phyloP scores from a whole-genome alignment of 768 basidiomycete species.

The Candolleomyces eurysporus region DNA sequence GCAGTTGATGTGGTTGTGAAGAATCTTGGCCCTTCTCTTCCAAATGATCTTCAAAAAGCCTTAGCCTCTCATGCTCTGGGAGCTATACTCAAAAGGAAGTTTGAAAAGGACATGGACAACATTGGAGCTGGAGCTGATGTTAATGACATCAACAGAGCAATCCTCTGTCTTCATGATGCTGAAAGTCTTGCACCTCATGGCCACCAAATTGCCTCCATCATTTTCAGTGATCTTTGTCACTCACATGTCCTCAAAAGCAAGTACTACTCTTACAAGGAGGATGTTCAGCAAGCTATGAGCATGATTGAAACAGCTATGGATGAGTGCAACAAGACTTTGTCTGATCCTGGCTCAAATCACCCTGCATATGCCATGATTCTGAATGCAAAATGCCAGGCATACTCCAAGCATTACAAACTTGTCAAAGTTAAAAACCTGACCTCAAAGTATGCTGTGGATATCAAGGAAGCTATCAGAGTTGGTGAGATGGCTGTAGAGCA shows the following conservation, averaged over 20 bases:
- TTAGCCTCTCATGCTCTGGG: neutral
- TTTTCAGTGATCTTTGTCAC: neutral
- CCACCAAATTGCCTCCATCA: neutral
- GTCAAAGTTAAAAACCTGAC: neutral
- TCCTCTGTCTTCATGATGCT: neutral
- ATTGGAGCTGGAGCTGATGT: neutral
- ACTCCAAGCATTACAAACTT: constrained; percentile 3
- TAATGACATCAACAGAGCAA: neutral
- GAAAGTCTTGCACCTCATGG: neutral
- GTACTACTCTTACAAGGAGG: neutral
- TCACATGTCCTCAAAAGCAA: neutral
- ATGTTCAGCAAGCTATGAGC: neutral
- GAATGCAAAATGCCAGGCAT: constrained; percentile 7
- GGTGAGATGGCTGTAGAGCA: constrained; percentile 4
- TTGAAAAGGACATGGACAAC: neutral
- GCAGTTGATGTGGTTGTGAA: neutral
- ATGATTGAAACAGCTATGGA: constrained; percentile 5
- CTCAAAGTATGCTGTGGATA: neutral
- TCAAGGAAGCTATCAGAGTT: constrained; percentile 2
- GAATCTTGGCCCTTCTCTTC: neutral
- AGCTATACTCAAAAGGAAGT: constrained; percentile 1
- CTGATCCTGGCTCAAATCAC: neutral
- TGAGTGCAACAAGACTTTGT: constrained; percentile 1
- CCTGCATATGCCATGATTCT: constrained; percentile 2
- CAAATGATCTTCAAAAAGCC: neutral